Evolutionary conservation across 257 asterid species (phyloP), one percentile per base, ranked within the genome.

Genomic region (Solanum etuberosum): DNA sequence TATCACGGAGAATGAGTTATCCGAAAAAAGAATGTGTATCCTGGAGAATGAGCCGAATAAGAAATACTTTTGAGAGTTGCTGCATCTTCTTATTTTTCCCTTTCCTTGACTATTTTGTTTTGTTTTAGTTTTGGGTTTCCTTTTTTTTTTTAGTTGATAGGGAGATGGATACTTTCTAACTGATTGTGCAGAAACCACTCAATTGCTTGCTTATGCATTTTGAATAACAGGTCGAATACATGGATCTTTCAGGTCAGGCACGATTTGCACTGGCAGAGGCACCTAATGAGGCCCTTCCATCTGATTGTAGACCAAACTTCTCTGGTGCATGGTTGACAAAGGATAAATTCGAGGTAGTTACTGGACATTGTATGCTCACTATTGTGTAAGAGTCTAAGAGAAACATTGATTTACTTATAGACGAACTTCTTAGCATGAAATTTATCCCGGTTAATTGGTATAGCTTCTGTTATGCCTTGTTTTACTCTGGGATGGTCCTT

Each of bases 231-330:
- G 99, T 97, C 37, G 98, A 94, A 88, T 97, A 94, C 92, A 80
- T 90, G 54, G 99, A 97, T 91, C 96, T 93, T 88, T 94, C 95
- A n/a, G 99, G 99, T 87, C 96, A 95, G 88, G 93, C 91, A 73
- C 93, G 90, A 90, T 88, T 87, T 89, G 98, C 98, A 61, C 93
- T 92, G 25, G 95, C 99, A 51, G 99, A 97, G 91, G 98, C 98
- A 90, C 99, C 99, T 35, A 91, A 91, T 87, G 98, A 96, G 92
- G 99, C 99, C 88, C 99, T 97, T 86, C 99, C 99, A 27, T 86
- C 91, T 87, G 86, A 92, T 84, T 97, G 99, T 89, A 93, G 99
- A 89, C 99, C 99, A 51, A 96, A 88, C 91, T 97, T 97, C 48
- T 95, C 96, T 90, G 92, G 93, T 90, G 99, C 99, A 84, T 97